Base-by-base conservation (phyloP, 2,329 filamentous ascomycete species). In the Calonectria hawksworthii region DNA sequence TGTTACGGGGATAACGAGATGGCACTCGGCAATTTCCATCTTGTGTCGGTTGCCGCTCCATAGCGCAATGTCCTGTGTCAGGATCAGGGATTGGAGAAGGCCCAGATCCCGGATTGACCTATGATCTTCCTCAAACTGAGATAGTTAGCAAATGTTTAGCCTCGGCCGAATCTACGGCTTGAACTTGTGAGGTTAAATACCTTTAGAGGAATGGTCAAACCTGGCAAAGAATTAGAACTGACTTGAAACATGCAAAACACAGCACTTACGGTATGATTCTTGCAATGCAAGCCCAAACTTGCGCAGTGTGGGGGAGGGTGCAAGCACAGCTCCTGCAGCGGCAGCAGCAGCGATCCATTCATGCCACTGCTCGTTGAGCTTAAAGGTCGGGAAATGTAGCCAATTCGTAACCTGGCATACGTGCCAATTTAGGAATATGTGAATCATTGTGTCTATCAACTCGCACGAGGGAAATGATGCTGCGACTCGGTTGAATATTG, bases 401-500 rank as follows among this genome's bases (percentile, higher is more conserved):
- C 89, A 93, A 59, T 88, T 86, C 61, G 90, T 91, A 0, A 92
- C 87, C 74, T 92, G 87, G 61, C 91, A 88, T 32, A 87, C 85
- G 54, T 92, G 90, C 1, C 88, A 87, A 0, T 90, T 89, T 26
- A 93, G 84, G 74, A 91, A 93, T 74, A 90, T 89, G 74, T 93
- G 90, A 16, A 93, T 86, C 70, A 93, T 85, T 13, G 89, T 91
- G 77, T 93, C 92, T 74, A 94, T 85, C 3, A 92, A 82, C 28
- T 91, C 89, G 23, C 91, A 87, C 1, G 91, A 91, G 0, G 92
- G 92, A 76, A 94, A 94, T 0, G 92, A 92, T 1, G 88, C 89
- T 23, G 89, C 90, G 26, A 91, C 90, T 65, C 86, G 89, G 74
- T 81, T 88, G 83, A 83, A 89, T 84, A 83, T 89, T 79, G 85